Conservation (phyloP, 2,329 filamentous ascomycete genomes). For the Hymenoscyphus fraxineus region DNA sequence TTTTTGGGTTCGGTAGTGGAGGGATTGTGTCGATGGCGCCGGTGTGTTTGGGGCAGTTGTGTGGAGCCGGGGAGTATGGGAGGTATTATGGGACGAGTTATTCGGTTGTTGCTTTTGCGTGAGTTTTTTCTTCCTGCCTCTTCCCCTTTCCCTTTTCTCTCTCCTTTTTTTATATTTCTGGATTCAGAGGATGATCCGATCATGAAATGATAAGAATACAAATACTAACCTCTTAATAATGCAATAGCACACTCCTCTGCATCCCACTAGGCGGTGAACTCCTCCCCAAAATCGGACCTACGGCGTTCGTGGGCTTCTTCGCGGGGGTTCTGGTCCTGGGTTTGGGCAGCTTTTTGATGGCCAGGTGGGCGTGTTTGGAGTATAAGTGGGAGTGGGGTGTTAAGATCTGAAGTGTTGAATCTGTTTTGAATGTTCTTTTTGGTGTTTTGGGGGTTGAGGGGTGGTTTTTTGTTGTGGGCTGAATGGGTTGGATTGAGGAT, state of each 20-base stretch:
- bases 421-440: too few species aligned
- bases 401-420: conserved; percentile 22
- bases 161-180: background rate
- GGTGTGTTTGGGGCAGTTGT: conserved; percentile 31
- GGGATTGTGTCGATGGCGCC: conserved; percentile 32
- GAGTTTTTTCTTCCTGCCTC: conserved; percentile 14
- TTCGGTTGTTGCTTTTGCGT: conserved; percentile 32
- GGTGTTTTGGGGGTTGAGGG: too few species aligned
- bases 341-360: conserved; percentile 27
- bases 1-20: conserved; percentile 33
- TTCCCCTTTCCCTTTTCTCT: background rate
- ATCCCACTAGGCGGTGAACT: conserved; percentile 31
- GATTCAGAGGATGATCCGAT: too few species aligned
- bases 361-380: conserved; percentile 31
- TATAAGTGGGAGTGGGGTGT: conserved; percentile 31
- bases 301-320: conserved; percentile 29
- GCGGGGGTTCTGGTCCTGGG: conserved; percentile 27
- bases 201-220: too few species aligned
- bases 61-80: conserved; percentile 31
- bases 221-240: too few species aligned
- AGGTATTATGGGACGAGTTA: conserved; percentile 32
- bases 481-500: too few species aligned
- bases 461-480: too few species aligned
- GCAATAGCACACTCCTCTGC: conserved; percentile 26
- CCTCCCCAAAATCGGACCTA: conserved; percentile 22